phyloP scores from a whole-genome alignment of 371 early-diverging fungal species.

The Apophysomyces sp. region DNA sequence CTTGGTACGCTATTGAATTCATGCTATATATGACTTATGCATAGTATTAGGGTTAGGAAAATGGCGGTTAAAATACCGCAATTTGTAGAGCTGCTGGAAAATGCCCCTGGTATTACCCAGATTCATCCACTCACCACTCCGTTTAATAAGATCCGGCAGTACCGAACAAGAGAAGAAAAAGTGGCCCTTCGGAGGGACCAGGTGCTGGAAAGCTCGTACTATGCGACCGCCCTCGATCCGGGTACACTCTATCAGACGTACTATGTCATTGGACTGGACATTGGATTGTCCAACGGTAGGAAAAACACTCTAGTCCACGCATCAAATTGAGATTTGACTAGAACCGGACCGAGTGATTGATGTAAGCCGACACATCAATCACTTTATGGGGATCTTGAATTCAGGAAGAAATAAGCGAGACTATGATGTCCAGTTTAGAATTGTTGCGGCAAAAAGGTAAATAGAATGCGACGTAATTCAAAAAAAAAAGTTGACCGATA shows the following conservation, averaged over 20 bases:
- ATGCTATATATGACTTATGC: not conserved
- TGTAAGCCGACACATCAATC: slow-evolving; percentile 5
- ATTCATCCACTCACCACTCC: slow-evolving; percentile 29
- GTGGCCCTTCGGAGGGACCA: slow-evolving; percentile 14
- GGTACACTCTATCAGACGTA: slow-evolving; percentile 24
- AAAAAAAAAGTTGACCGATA: not conserved
- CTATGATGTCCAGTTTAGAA: slow-evolving; percentile 19
- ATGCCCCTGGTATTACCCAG: not conserved
- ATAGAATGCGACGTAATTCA: not conserved
- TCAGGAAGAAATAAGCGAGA: slow-evolving; percentile 20
- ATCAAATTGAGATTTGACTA: not conserved
- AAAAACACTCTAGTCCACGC: not conserved
- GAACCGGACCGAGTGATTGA: slow-evolving; percentile 12
- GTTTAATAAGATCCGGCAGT: not conserved
- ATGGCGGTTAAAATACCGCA: slow-evolving; percentile 32
- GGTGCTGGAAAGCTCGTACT: not conserved
- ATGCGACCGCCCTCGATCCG: slow-evolving; percentile 14
- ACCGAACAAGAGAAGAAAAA: slow-evolving; percentile 20
- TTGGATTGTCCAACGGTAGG: slow-evolving; percentile 8
- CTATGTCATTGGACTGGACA: slow-evolving; percentile 27
- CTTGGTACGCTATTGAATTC: slow-evolving; percentile 19
- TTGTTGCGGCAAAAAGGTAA: slow-evolving; percentile 14
- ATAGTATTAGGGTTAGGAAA: slow-evolving; percentile 25
- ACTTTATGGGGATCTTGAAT: slow-evolving; percentile 15
- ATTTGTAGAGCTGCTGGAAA: slow-evolving; percentile 24